Evolutionary conservation across 1,284 basidiomycete genomes (phyloP).

Genomic region (Ceratobasidium papillatum): DNA sequence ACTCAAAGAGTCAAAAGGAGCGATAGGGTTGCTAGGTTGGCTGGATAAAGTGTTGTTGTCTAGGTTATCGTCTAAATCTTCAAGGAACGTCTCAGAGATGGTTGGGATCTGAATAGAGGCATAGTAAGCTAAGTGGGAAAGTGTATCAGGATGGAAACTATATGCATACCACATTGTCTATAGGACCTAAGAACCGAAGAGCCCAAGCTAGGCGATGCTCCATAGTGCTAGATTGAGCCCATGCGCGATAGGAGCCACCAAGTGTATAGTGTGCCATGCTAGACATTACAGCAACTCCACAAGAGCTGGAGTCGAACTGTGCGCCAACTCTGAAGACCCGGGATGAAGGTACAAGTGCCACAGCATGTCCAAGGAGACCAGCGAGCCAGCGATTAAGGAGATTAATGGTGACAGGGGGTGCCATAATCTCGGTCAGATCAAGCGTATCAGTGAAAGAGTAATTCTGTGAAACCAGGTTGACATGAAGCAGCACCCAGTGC

Average conservation of each 20-base stretch:
- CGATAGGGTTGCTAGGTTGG: not conserved
- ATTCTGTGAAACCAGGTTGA: not conserved
- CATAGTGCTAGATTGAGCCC: not conserved
- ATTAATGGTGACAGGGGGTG: not conserved
- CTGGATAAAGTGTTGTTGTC: not conserved
- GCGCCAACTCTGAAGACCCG: not conserved
- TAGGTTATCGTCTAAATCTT: not conserved
- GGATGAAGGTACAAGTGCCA: not conserved
- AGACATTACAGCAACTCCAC: not conserved
- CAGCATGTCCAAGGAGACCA: not conserved
- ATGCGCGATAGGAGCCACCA: not conserved
- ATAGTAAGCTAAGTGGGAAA: too few species aligned
- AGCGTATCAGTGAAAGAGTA: slow-evolving; percentile 16
- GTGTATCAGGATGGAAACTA: too few species aligned
- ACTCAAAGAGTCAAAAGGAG: too few species aligned
- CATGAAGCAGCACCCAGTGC: not conserved
- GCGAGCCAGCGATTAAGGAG: not conserved
- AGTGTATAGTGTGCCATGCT: not conserved
- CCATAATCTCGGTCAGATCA: not conserved
- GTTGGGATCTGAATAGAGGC: not conserved
- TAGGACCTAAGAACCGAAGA: not conserved
- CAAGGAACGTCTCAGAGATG: not conserved
- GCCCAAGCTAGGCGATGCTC: not conserved
- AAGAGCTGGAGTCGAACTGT: not conserved
- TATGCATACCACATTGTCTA: not conserved